Percentiles rank a stretch among this genome's conserved stretches.
phyloP scores from a whole-genome alignment of 176 grass and related monocot species.

The Rhynchospora tenuis region DNA sequence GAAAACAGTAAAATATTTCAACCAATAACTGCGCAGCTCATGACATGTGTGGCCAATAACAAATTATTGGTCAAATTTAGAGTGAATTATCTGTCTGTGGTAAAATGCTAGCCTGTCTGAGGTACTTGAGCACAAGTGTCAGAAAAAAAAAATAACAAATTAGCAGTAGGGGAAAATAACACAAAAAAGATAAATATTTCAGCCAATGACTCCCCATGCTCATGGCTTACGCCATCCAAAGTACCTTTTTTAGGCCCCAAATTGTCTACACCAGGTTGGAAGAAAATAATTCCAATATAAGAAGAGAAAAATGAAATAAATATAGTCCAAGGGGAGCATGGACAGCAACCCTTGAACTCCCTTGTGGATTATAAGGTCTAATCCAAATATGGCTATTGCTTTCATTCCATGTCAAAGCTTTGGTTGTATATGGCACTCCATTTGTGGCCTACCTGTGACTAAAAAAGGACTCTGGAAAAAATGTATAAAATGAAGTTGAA shows the following conservation, averaged over 20 bases:
- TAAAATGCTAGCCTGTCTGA: background rate
- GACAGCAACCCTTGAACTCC: constrained; percentile 19
- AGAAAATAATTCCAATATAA: background rate
- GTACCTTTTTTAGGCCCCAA: background rate
- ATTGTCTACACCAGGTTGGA: constrained; percentile 14
- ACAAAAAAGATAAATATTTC: background rate
- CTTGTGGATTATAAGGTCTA: background rate
- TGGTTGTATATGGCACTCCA: background rate
- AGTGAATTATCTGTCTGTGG: background rate
- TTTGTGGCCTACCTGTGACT: background rate
- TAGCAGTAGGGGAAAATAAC: background rate
- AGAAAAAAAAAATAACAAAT: background rate
- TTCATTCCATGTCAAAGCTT: constrained; percentile 19
- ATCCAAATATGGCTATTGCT: constrained; percentile 18
- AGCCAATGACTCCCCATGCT: background rate
- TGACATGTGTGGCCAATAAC: background rate
- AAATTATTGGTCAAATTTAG: background rate
- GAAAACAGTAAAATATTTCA: background rate
- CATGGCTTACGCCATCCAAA: constrained; percentile 7
- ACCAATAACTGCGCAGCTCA: background rate
- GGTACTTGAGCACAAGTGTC: background rate
- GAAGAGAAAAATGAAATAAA: constrained; percentile 1
- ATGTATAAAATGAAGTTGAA: background rate
- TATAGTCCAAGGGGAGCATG: background rate
- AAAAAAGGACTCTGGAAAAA: too few species aligned